Conservation (phyloP, 2,329 filamentous ascomycete genomes). For the Mycosphaerelloides madeirae region DNA sequence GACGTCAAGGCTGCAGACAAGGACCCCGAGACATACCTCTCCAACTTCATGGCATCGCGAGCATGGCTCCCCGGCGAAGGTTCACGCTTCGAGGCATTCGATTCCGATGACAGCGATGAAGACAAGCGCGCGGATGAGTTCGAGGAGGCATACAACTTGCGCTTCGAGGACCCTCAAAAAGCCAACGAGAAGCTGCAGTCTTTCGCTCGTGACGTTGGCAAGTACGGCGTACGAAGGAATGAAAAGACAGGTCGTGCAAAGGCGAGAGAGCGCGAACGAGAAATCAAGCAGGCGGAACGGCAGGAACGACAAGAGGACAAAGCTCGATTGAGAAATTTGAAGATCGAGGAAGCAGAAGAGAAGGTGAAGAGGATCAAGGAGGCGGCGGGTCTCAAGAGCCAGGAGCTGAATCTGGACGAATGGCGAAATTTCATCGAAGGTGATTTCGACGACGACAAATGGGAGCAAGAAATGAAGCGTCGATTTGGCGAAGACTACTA, state of each 20-base stretch:
- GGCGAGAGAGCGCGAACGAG: conserved; percentile 70
- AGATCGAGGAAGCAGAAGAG: conserved; percentile 82
- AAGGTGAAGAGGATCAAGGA: conserved; percentile 86
- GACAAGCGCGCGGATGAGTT: conserved; percentile 75
- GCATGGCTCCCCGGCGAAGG: conserved; percentile 75
- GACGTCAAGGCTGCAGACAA: conserved; percentile 75
- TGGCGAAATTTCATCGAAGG: conserved; percentile 82
- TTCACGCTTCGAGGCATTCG: conserved; percentile 71
- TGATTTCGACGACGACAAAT: conserved; percentile 81
- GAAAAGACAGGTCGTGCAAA: conserved; percentile 78
- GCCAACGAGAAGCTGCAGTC: conserved; percentile 83
- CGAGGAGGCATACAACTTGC: conserved; percentile 89
- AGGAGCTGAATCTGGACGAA: conserved; percentile 65
- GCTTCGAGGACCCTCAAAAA: conserved; percentile 86
- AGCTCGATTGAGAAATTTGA: conserved; percentile 76
- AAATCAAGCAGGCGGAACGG: conserved; percentile 74
- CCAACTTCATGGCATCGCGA: conserved; percentile 87
- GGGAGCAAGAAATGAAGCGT: conserved; percentile 86
- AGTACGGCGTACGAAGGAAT: conserved; percentile 80
- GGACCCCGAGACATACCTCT: conserved; percentile 87
- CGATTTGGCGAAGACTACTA: conserved; percentile 92
- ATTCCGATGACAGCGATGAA: conserved; percentile 82
- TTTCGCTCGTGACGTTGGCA: conserved; percentile 81
- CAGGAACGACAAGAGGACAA: conserved; percentile 72
- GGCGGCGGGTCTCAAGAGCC: conserved; percentile 72